A percentile compares a stretch with the other conserved stretches of the same genome.
These are phyloP conservation scores for Colletotrichum navitas DNA, from an alignment of 2,329 filamentous ascomycete genomes.

Conservation along the genomic window DNA sequence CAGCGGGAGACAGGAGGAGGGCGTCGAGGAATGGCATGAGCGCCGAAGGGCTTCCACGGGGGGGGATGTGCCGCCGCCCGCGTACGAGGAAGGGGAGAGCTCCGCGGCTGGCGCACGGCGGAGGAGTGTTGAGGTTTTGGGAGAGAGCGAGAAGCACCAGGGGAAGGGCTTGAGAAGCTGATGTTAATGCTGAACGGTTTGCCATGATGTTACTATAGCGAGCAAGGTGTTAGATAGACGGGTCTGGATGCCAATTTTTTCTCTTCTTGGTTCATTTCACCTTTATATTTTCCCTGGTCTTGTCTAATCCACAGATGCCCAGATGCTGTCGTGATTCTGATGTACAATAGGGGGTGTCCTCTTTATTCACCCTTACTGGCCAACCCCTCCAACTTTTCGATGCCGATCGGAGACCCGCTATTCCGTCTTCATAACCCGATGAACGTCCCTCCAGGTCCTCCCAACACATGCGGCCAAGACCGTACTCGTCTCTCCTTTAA, in stretches of 20 bases:
- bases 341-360: conserved; percentile 31
- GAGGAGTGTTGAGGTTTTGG: conserved; percentile 27
- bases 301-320: conserved; percentile 38
- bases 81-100: conserved; percentile 26
- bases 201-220: conserved; percentile 3
- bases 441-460: not conserved
- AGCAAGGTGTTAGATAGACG: conserved; percentile 29
- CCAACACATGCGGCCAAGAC: not conserved
- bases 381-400: not conserved
- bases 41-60: conserved; percentile 4
- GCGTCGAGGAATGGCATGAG: conserved; percentile 7
- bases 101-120: conserved; percentile 9
- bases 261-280: conserved; percentile 25
- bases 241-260: not conserved
- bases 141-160: conserved; percentile 14
- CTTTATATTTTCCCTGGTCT: conserved; percentile 20
- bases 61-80: conserved; percentile 31
- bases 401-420: not conserved
- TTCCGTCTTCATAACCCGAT: not conserved
- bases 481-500: not conserved
- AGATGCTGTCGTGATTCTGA: conserved; percentile 39
- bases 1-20: conserved; percentile 19
- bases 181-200: not conserved
- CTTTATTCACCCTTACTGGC: not conserved
- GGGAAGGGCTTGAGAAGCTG: not conserved